Evolutionary conservation across 2,329 filamentous ascomycete genomes (phyloP), one percentile per base, ranked within the genome.

Genomic region (Pseudocercospora musae): DNA sequence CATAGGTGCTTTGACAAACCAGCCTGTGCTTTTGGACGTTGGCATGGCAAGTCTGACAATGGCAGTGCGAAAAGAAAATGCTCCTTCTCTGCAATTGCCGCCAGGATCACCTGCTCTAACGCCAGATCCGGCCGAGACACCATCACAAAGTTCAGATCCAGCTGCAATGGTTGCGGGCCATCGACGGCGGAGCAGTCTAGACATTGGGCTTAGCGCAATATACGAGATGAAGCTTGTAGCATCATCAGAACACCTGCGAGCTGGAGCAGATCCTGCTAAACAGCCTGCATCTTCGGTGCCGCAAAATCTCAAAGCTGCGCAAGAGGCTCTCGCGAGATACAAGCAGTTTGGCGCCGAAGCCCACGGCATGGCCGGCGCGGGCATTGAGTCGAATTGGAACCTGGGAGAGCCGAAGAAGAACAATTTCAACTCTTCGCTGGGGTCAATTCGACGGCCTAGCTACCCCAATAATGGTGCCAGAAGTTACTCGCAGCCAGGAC

Each of bases 21-120:
- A 96, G 71, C 94, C 95, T 0, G 92, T 96, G 0, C 82, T 99
- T 13, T 86, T 96, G 71, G 93, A 98, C 73, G 89, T 98, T 15
- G 89, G 89, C 27, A 90, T 96, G 78, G 91, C 94, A 0, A 96
- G 93, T 3, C 82, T 99, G 54, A 97, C 94, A 1, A 90, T 97
- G 87, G 94, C 94, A 4, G 83, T 88, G 15, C 84, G 87, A 55
- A 88, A 87, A 64, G 69, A 76, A 13, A 40, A 76, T 72, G 54
- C 76, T 40, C 62, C 65, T 31, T 58, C 59, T 33, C 52, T 55
- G 44, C 40, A 53, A 6, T 46, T 62, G 15, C 66, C 53, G 3
- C 21, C 42, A 18, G 25, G 49, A 7, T 55, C 59, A 21, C 58
- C 57, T 13, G 49, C 50, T 6, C 27, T 42, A 29, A 31, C 54